Base-by-base conservation (phyloP, 306 rosid species). In the Lotus japonicus region DNA sequence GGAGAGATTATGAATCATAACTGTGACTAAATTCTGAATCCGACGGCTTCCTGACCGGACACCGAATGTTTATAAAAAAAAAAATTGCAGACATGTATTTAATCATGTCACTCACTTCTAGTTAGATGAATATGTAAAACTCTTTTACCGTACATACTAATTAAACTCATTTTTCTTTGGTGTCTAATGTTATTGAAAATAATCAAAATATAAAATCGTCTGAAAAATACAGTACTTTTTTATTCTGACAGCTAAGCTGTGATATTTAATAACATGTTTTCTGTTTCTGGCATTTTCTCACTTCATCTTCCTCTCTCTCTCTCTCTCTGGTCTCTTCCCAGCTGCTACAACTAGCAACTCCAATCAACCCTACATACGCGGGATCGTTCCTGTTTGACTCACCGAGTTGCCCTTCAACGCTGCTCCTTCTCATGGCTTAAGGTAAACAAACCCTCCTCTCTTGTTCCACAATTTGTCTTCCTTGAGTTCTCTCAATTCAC, bases 301-400 rank as follows among this genome's bases (percentile, higher is more conserved):
- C 35, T 41, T 48, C 43, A 57, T 56, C 38, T 45, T 6, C 23
- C 21, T 23, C 45, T 13, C 3, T 43, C 28, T 12, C 49, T 41
- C 33, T 58, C 12, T 68, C 60, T 55, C 39, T 11, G 31, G 0
- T 14, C 13, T 14, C 13, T 44, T 39, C 58, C 44, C 58, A 69
- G 13, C 70, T 58, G 21, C 70, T 58, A 15, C 48, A 66, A 57
- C 50, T 58, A 11, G 8, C 74, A 67, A 8, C 65, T 68, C 33
- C 9, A 69, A 16, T 77, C 31, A 26, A 39, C 64, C 49, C 77
- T 64, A 4, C 3, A 64, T 51, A 0, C 54, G 26, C 48, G 50
- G 64, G 41, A 74, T 74, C 71, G 10, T 2, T 75, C 62, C 44
- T 49, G 1, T 58, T 75, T 65, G 57, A 70, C 73, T 66, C 78